Base-by-base conservation (phyloP, 176 grass and related monocot species). In the Elaeis guineensis region DNA sequence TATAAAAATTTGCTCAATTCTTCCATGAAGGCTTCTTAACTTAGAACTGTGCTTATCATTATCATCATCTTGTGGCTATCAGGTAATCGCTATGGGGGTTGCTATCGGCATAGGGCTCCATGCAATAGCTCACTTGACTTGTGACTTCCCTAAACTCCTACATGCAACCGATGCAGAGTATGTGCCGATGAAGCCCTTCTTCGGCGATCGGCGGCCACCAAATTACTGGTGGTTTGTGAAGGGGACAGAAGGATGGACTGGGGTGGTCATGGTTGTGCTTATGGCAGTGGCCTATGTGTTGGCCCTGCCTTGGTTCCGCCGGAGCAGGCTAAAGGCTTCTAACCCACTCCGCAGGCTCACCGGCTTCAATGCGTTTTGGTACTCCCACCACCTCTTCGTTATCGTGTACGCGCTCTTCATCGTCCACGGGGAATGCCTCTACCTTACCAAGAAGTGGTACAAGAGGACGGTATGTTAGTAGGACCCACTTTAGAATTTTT, bases 321-420 rank as follows among this genome's bases (percentile, higher is more conserved):
- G 93, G 3, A 85, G 76, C 16, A 84, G 72, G 73, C 79, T 98
- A 17, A 75, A 73, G 20, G 78, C 75, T 3, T 32, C 58, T 19
- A 98, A 82, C 73, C 79, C 89, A 20, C 70, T 92, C 0, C 51
- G 58, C 5, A 30, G 65, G 17, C 73, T 92, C 65, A 83, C 81
- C 25, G 84, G 84, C 1, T 98, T 98, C 81, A 98, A 98, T 72
- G 85, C 83, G 18, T 98, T 98, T 54, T 98, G 93, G 93, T 98
- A 98, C 72, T 92, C 93, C 0, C 93, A 98, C 63, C 93, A 98
- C 75, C 87, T 98, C 22, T 98, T 98, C 54, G 67, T 98, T 44
- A 8, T 98, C 61, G 93, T 98, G 15, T 98, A 92, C 52, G 25
- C 70, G 7, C 75, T 79, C 2, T 76, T 85, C 19, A 54, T 92